Percentiles rank a stretch among this genome's conserved stretches.
phyloP scores from a whole-genome alignment of 345 rosid genomes.

The Pugionium dolabratum region DNA sequence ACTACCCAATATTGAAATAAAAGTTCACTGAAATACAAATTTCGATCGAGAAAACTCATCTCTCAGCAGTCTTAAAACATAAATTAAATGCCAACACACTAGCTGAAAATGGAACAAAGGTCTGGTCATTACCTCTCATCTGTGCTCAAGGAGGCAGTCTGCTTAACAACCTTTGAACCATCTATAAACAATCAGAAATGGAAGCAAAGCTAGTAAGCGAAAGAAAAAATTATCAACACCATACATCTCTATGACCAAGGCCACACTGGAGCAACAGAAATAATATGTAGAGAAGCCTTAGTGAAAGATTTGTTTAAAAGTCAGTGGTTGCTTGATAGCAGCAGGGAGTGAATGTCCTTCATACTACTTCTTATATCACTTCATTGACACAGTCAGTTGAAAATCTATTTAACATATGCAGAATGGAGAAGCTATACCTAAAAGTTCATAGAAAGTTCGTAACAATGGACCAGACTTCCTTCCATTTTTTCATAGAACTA shows the following conservation, averaged over 20 bases:
- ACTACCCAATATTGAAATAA: conserved; percentile 1
- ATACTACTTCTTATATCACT: conserved; percentile 3
- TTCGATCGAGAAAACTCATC: conserved; percentile 8
- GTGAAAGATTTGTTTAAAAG: conserved; percentile 7
- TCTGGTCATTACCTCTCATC: conserved; percentile 63
- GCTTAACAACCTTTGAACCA: conserved; percentile 54
- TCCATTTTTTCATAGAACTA: no score
- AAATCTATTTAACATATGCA: conserved; percentile 1
- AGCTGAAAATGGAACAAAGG: conserved; percentile 22
- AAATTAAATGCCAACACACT: not conserved
- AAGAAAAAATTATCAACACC: conserved; percentile 9
- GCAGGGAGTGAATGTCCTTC: not conserved
- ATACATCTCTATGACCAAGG: not conserved
- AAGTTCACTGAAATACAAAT: not conserved
- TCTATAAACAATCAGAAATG: conserved; percentile 45
- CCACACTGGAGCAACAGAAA: not conserved
- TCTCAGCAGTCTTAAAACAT: not conserved
- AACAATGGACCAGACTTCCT: not conserved
- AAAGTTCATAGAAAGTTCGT: not conserved
- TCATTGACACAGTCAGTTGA: conserved; percentile 23
- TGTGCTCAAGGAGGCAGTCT: conserved; percentile 47
- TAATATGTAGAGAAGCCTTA: conserved; percentile 4
- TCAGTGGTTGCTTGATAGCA: not conserved
- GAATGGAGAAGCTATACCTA: not conserved
- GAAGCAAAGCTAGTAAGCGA: conserved; percentile 22